Conservation (phyloP, 805 yeast genomes). For the Barnettozyma siamensis region DNA sequence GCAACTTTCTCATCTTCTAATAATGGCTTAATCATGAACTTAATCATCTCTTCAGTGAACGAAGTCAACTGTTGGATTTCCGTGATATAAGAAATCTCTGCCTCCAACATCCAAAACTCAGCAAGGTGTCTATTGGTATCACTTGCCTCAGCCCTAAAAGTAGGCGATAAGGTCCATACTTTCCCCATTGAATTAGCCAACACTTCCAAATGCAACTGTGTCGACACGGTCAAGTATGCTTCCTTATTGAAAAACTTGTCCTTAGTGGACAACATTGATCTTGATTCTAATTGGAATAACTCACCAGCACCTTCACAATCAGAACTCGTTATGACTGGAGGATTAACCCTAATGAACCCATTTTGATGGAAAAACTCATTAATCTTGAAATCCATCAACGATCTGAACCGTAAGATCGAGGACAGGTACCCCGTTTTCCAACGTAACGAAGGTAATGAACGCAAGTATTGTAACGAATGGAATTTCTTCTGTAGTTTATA, state of each 20-base stretch:
- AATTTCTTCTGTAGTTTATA: constrained; percentile 84
- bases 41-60: constrained; percentile 68
- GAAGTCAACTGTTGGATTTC: constrained; percentile 53
- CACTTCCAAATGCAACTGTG: constrained; percentile 87
- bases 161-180: constrained; percentile 87
- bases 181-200: constrained; percentile 66
- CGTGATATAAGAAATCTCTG: constrained; percentile 68
- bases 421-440: constrained; percentile 66
- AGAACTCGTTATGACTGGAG: constrained; percentile 82
- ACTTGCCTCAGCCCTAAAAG: constrained; percentile 89
- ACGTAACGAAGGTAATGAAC: constrained; percentile 71
- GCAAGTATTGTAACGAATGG: constrained; percentile 58
- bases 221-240: constrained; percentile 79
- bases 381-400: constrained; percentile 52
- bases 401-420: constrained; percentile 66
- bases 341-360: constrained; percentile 66
- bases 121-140: constrained; percentile 88
- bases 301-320: constrained; percentile 99
- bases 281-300: constrained; percentile 53
- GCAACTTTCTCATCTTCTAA: constrained; percentile 23
- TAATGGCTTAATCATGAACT: constrained; percentile 36
- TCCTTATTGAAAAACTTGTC: constrained; percentile 55
- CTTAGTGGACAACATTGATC: constrained; percentile 11
- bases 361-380: constrained; percentile 46
- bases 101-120: constrained; percentile 98